Conservation (phyloP, 306 rosid genomes). For the Cyamopsis tetragonoloba region DNA sequence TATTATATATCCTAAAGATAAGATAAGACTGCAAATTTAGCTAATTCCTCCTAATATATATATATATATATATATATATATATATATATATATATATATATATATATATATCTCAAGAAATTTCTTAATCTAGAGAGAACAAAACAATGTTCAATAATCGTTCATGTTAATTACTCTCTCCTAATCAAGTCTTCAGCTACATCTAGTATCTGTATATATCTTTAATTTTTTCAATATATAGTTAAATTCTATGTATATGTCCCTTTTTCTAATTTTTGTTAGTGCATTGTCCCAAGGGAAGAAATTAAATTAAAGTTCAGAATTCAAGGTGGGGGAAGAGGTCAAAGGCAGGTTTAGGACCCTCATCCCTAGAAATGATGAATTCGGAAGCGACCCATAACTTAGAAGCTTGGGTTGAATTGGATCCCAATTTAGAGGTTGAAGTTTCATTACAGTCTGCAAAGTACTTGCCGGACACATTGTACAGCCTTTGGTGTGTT, state of each 20-base stretch:
- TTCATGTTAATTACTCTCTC: background rate
- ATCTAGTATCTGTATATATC: background rate
- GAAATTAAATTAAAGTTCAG: too few species aligned
- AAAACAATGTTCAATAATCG: background rate
- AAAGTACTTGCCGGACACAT: constrained; percentile 76
- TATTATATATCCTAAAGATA: constrained; percentile 9
- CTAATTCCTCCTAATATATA: constrained; percentile 13
- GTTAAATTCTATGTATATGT: background rate
- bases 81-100: too few species aligned
- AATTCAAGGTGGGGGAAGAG: constrained; percentile 17
- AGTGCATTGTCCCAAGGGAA: background rate
- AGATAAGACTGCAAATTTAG: background rate
- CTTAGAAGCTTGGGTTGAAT: constrained; percentile 46
- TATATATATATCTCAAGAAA: too few species aligned
- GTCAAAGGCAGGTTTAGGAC: constrained; percentile 38
- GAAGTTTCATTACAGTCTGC: constrained; percentile 78
- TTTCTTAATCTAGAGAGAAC: background rate
- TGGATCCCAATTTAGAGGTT: constrained; percentile 61
- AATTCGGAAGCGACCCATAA: constrained; percentile 73
- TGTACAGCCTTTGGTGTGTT: constrained; percentile 48
- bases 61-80: too few species aligned
- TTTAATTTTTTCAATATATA: background rate
- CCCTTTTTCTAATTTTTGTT: too few species aligned
- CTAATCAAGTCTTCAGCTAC: background rate
- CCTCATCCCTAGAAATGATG: constrained; percentile 51